Conservation (phyloP, 2,329 filamentous ascomycete species). For the Rhinocladiella similis region DNA sequence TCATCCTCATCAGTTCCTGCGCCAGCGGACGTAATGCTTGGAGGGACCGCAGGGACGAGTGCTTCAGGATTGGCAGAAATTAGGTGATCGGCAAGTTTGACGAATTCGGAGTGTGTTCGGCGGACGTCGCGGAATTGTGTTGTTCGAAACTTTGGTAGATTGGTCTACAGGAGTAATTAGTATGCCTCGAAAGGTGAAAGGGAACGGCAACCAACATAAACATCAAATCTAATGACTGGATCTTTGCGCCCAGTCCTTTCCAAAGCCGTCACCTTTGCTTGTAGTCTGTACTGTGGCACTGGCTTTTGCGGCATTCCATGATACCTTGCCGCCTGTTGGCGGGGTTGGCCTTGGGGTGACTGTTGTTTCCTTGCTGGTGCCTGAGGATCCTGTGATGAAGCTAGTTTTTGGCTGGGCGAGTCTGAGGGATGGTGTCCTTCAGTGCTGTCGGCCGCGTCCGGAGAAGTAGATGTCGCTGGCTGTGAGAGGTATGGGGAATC, state of each 20-base stretch:
- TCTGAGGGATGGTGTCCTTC: slow-evolving; percentile 5
- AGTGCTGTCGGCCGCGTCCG: slow-evolving; percentile 29
- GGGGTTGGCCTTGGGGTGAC: slow-evolving; percentile 31
- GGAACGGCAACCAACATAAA: slow-evolving; percentile 68
- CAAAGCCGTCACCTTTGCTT: slow-evolving; percentile 90
- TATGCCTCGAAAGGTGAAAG: not conserved
- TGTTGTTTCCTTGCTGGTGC: slow-evolving; percentile 35
- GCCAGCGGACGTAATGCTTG: slow-evolving; percentile 90
- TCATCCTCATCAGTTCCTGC: slow-evolving; percentile 97
- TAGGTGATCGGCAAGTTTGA: slow-evolving; percentile 92
- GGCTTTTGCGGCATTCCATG: slow-evolving; percentile 47
- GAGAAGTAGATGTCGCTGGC: slow-evolving; percentile 28
- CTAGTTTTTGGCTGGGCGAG: slow-evolving; percentile 7
- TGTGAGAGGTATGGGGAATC: slow-evolving; percentile 33
- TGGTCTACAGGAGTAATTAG: slow-evolving; percentile 65
- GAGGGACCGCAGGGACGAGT: slow-evolving; percentile 88
- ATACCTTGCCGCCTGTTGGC: slow-evolving; percentile 47
- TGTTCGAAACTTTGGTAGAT: slow-evolving; percentile 95
- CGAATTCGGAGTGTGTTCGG: slow-evolving; percentile 90
- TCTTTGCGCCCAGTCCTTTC: slow-evolving; percentile 95
- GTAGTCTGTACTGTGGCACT: slow-evolving; percentile 76
- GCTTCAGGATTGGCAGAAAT: slow-evolving; percentile 98
- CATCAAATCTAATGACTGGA: slow-evolving; percentile 90
- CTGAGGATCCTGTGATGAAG: slow-evolving; percentile 25
- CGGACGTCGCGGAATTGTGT: slow-evolving; percentile 98